phyloP scores from a whole-genome alignment of 2,329 filamentous ascomycete species.

The Neonectria sp. region DNA sequence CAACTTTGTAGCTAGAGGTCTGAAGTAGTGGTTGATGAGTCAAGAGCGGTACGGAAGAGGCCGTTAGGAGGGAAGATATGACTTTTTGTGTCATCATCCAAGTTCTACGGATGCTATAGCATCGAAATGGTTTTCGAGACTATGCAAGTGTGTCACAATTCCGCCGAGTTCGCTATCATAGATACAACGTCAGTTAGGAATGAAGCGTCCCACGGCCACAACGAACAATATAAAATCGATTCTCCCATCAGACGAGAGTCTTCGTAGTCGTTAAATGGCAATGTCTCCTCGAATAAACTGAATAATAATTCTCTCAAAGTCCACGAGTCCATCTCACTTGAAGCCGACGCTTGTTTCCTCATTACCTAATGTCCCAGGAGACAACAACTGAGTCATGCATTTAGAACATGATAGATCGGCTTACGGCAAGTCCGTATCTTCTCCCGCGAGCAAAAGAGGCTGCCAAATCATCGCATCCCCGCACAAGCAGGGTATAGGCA shows the following conservation, averaged over 20 bases:
- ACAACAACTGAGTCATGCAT: neutral
- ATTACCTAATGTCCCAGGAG: neutral
- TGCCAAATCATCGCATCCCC: neutral
- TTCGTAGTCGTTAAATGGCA: constrained; percentile 13
- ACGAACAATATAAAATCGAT: constrained; percentile 11
- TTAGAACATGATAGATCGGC: neutral
- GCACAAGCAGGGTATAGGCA: neutral
- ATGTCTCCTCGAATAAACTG: constrained; percentile 25
- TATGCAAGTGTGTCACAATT: neutral
- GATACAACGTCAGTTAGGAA: neutral
- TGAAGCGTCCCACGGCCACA: constrained; percentile 14
- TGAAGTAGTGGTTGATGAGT: constrained; percentile 32
- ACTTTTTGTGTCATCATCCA: constrained; percentile 25
- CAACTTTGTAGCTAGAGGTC: constrained; percentile 33
- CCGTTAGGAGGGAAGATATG: neutral
- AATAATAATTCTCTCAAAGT: neutral
- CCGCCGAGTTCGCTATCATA: too few relatives aligned
- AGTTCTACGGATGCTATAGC: neutral
- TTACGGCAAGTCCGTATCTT: neutral
- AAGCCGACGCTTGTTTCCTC: neutral
- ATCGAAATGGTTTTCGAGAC: neutral
- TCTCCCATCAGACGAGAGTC: neutral
- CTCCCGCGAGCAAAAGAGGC: neutral
- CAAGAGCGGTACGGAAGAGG: constrained; percentile 21
- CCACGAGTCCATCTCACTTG: neutral